Conservation (phyloP, 192 early-diverging fungal genomes). For the Physocladia obscura region DNA sequence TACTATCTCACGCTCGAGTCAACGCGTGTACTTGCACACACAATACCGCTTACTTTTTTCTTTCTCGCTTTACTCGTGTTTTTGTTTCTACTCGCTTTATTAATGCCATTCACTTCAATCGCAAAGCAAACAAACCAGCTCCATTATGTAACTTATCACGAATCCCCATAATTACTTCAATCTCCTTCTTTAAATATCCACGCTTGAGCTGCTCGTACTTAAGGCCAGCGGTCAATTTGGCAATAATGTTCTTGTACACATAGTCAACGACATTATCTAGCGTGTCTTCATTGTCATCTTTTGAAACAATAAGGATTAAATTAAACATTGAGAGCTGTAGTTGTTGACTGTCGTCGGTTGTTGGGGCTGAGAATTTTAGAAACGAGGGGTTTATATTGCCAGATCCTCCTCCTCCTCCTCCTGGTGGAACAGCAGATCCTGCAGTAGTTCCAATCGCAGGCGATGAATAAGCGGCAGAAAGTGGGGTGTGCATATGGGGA, state of each 20-base stretch:
- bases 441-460: no score
- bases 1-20: no score
- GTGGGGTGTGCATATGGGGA: neutral
- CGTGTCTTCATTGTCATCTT: neutral
- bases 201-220: conserved; percentile 77
- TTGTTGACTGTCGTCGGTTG: no score
- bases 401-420: no score
- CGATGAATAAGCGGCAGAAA: no score
- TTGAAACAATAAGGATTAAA: conserved; percentile 70
- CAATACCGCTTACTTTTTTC: no score
- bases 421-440: no score
- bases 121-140: conserved; percentile 17
- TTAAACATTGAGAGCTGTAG: conserved; percentile 73
- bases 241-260: conserved; percentile 70
- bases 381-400: no score
- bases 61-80: no score
- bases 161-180: conserved; percentile 70
- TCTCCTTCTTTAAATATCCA: conserved; percentile 72
- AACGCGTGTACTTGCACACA: no score
- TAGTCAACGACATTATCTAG: conserved; percentile 55
- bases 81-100: neutral
- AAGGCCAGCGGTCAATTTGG: conserved; percentile 67
- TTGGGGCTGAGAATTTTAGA: no score
- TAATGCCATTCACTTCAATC: no score
- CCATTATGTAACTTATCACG: conserved; percentile 55